A percentile compares a stretch with the other conserved stretches of the same genome.
Conservation (phyloP, 129 eudicot genomes). For the Ambrosia trifida region DNA sequence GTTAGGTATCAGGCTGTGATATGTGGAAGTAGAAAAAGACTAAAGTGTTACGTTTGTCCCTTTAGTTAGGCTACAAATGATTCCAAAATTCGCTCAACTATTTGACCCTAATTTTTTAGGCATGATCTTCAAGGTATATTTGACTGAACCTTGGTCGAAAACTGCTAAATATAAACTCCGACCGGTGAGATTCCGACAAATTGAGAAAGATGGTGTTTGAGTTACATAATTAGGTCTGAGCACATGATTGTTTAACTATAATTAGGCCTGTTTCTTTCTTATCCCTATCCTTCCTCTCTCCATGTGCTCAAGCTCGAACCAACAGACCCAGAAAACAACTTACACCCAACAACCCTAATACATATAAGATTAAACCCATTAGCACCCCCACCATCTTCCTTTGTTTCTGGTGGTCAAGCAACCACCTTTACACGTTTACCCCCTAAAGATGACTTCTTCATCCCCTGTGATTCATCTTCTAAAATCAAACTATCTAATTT, state of each 20-base stretch:
- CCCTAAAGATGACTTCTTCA: slow-evolving; percentile 60
- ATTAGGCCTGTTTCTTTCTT: slow-evolving; percentile 35
- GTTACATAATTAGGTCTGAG: not conserved
- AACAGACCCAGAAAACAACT: slow-evolving; percentile 39
- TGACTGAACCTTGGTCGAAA: not conserved
- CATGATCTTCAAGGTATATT: not conserved
- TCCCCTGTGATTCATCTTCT: slow-evolving; percentile 24
- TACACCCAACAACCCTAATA: slow-evolving; percentile 35
- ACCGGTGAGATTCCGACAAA: slow-evolving; percentile 25
- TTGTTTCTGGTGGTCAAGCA: slow-evolving; percentile 64
- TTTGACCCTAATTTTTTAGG: not conserved
- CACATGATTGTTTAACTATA: too few relatives aligned
- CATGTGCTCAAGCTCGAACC: slow-evolving; percentile 45
- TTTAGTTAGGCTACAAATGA: too few relatives aligned
- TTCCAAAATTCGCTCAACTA: too few relatives aligned
- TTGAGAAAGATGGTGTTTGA: not conserved
- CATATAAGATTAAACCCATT: slow-evolving; percentile 30
- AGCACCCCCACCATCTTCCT: slow-evolving; percentile 36
- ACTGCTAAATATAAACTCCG: not conserved
- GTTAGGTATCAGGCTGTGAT: too few relatives aligned
- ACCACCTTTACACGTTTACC: slow-evolving; percentile 93
- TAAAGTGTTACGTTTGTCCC: too few relatives aligned
- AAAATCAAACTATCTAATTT: slow-evolving; percentile 54
- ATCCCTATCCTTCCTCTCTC: slow-evolving; percentile 39
- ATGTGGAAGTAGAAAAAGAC: too few relatives aligned